These are phyloP conservation scores for Platanthera zijinensis DNA, from an alignment of 106 monocot species.

Conservation along the genomic window DNA sequence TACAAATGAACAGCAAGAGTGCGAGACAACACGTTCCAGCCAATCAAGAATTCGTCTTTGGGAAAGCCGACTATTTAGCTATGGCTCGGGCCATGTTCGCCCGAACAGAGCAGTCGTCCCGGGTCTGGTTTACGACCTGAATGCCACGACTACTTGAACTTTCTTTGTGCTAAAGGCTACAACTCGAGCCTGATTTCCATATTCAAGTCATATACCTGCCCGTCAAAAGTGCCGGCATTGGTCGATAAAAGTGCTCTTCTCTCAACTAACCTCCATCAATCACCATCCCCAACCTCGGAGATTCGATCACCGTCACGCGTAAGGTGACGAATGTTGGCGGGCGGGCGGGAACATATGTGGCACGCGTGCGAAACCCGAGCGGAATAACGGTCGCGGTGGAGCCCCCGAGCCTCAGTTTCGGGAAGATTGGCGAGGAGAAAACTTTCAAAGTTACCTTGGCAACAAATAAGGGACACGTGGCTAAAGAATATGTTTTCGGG, in stretches of 20 bases:
- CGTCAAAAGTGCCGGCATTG: conserved; percentile 4
- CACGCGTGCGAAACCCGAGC: conserved; percentile 10
- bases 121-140: conserved; percentile 56
- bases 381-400: conserved; percentile 37
- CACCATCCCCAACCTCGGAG: conserved; percentile 24
- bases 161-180: conserved; percentile 44
- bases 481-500: conserved; percentile 38
- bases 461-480: background rate
- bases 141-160: conserved; percentile 37
- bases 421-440: conserved; percentile 35
- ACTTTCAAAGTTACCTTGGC: conserved; percentile 30
- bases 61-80: conserved; percentile 26
- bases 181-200: conserved; percentile 36
- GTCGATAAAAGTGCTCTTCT: no score
- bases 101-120: conserved; percentile 59
- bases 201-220: conserved; percentile 14
- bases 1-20: conserved; percentile 28
- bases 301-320: conserved; percentile 17
- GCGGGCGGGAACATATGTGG: conserved; percentile 36
- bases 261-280: conserved; percentile 60
- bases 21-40: conserved; percentile 21
- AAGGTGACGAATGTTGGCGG: conserved; percentile 61
- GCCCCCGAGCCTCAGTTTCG: conserved; percentile 29
- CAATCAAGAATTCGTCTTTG: conserved; percentile 33
- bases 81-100: conserved; percentile 48